Evolutionary conservation across 805 yeast species (phyloP).

Genomic region (Zygotorulaspora florentina): DNA sequence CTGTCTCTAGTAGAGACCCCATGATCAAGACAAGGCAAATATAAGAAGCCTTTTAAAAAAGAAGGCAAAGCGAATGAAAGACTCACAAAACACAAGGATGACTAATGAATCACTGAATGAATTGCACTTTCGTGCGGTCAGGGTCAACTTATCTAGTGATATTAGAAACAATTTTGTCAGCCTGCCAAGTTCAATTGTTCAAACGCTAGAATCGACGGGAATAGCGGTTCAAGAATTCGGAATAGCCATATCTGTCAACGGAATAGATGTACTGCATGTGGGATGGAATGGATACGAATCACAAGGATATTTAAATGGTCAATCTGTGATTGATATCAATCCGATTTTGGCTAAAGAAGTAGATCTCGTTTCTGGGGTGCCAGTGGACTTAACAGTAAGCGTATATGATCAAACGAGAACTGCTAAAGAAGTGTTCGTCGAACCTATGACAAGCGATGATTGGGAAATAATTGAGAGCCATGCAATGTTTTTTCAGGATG

Average conservation of each 20-base stretch:
- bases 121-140: conserved; percentile 13
- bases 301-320: conserved; percentile 13
- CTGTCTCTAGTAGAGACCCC: not conserved
- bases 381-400: conserved; percentile 14
- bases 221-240: conserved; percentile 28
- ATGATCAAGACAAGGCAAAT: conserved; percentile 1
- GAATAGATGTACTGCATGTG: conserved; percentile 10
- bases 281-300: conserved; percentile 33
- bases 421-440: conserved; percentile 64
- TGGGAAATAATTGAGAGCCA: conserved; percentile 90
- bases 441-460: conserved; percentile 72
- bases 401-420: conserved; percentile 11
- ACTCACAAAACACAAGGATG: conserved; percentile 3
- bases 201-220: conserved; percentile 18
- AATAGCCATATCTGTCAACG: conserved; percentile 9
- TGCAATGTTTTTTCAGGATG: conserved; percentile 70
- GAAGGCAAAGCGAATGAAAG: not conserved
- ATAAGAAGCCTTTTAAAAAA: not conserved
- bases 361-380: conserved; percentile 7
- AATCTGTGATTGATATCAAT: conserved; percentile 20
- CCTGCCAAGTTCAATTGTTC: conserved; percentile 23
- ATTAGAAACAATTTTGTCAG: conserved; percentile 30
- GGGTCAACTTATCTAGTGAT: conserved; percentile 15
- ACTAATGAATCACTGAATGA: conserved; percentile 6
- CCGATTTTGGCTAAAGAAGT: conserved; percentile 22